Evolutionary conservation across 495 filamentous ascomycete species (phyloP).

Genomic region (Aspergillus steynii): DNA sequence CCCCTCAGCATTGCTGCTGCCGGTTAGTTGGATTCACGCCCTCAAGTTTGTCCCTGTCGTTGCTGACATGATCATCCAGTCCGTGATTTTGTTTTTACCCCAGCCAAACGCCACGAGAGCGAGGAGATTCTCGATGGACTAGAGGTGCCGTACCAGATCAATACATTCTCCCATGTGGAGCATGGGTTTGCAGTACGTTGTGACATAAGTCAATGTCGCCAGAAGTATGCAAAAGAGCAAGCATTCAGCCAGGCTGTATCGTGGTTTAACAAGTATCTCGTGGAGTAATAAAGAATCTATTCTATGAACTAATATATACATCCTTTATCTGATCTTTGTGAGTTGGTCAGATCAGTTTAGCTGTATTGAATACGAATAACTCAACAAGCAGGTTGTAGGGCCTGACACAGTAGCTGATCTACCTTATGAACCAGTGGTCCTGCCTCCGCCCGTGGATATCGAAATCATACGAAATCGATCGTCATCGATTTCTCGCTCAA

Average conservation of each 20-base stretch:
- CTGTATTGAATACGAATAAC: too few species aligned
- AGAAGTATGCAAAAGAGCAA: conserved; percentile 70
- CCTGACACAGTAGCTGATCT: too few species aligned
- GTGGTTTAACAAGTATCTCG: conserved; percentile 60
- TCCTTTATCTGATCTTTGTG: too few species aligned
- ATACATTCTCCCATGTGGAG: conserved; percentile 61
- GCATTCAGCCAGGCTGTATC: conserved; percentile 68
- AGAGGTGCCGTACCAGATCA: conserved; percentile 53
- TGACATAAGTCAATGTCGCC: conserved; percentile 49
- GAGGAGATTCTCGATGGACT: conserved; percentile 8
- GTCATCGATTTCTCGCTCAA: too few species aligned
- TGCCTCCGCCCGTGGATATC: too few species aligned
- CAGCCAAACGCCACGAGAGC: conserved; percentile 9
- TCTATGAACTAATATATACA: too few species aligned
- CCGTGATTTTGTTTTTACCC: conserved; percentile 7
- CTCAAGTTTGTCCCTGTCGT: neutral
- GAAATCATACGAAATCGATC: too few species aligned
- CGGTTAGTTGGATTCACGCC: conserved; percentile 20
- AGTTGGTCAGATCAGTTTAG: too few species aligned
- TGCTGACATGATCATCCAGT: conserved; percentile 22
- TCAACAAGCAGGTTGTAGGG: too few species aligned
- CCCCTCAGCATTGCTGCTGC: conserved; percentile 71
- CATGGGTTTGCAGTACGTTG: conserved; percentile 73
- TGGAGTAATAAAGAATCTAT: too few species aligned
- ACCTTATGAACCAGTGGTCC: too few species aligned